Conservation (phyloP, 257 asterid species). For the Thymus mandschuricus region DNA sequence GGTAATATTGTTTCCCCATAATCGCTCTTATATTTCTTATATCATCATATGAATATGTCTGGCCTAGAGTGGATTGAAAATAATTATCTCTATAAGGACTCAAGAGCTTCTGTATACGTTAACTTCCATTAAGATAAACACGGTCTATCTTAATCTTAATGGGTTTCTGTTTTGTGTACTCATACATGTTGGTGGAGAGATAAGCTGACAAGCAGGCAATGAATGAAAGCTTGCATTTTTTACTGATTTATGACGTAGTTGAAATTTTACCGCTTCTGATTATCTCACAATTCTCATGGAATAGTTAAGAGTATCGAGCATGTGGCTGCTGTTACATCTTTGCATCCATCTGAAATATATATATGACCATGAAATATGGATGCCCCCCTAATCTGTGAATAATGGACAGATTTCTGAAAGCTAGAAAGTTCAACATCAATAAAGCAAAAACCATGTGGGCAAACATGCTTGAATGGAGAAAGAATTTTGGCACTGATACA, state of each 20-base stretch:
- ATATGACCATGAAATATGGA: conserved; percentile 1
- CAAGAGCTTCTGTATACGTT: too few relatives aligned
- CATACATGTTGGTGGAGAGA: not conserved
- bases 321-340: conserved; percentile 22
- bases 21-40: conserved; percentile 16
- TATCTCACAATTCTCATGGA: not conserved
- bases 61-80: not conserved
- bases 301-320: conserved; percentile 9
- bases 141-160: too few relatives aligned
- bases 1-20: conserved; percentile 40
- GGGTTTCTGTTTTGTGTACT: conserved; percentile 1
- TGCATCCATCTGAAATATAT: conserved; percentile 23
- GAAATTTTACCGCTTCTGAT: conserved; percentile 6
- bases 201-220: not conserved
- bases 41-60: not conserved
- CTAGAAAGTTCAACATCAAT: conserved; percentile 64
- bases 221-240: conserved; percentile 4
- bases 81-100: not conserved
- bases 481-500: conserved; percentile 61
- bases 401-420: conserved; percentile 68
- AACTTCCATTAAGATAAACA: too few relatives aligned
- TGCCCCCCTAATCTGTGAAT: conserved; percentile 15
- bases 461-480: conserved; percentile 82
- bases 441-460: conserved; percentile 79
- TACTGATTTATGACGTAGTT: not conserved